Percentiles rank a stretch among this genome's conserved stretches.
Conservation (phyloP, 2,329 filamentous ascomycete species). For the Hansfordia pulvinata region DNA sequence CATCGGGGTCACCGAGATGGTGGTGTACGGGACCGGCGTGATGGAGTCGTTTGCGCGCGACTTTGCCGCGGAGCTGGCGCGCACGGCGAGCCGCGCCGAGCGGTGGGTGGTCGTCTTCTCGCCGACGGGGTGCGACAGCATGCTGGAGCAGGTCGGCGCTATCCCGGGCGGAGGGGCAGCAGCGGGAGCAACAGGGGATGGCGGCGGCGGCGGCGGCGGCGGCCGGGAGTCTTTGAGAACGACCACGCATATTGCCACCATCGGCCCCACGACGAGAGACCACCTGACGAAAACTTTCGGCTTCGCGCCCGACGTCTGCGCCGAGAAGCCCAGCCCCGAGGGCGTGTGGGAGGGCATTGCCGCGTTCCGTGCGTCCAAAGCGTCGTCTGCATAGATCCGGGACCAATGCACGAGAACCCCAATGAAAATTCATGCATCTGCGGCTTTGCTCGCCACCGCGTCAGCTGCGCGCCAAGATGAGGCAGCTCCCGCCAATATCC, state of each 20-base stretch:
- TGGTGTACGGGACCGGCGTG: slow-evolving; percentile 78
- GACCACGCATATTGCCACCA: slow-evolving; percentile 62
- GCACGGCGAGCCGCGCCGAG: slow-evolving; percentile 22
- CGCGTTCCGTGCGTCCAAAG: slow-evolving; percentile 26
- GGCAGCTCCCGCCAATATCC: no score
- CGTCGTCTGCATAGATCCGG: no score
- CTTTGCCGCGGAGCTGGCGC: slow-evolving; percentile 38
- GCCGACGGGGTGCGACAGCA: slow-evolving; percentile 48
- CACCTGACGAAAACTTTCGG: slow-evolving; percentile 52
- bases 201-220: slow-evolving; percentile 6
- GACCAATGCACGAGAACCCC: no score
- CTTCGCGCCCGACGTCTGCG: slow-evolving; percentile 66
- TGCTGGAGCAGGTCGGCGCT: slow-evolving; percentile 43
- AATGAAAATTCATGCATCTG: no score
- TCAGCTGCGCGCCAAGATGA: no score
- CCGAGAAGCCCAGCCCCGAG: slow-evolving; percentile 68
- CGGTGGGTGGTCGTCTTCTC: slow-evolving; percentile 71
- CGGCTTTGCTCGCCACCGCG: no score
- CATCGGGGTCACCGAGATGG: slow-evolving; percentile 62
- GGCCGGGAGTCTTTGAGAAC: no score
- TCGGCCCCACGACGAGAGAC: slow-evolving; percentile 82
- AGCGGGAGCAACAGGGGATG: no score
- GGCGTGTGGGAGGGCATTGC: slow-evolving; percentile 60
- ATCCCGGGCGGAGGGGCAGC: no score
- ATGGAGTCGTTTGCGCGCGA: slow-evolving; percentile 64